Conservation (phyloP, 2,329 filamentous ascomycete species). For the Pyrenophora seminiperda region DNA sequence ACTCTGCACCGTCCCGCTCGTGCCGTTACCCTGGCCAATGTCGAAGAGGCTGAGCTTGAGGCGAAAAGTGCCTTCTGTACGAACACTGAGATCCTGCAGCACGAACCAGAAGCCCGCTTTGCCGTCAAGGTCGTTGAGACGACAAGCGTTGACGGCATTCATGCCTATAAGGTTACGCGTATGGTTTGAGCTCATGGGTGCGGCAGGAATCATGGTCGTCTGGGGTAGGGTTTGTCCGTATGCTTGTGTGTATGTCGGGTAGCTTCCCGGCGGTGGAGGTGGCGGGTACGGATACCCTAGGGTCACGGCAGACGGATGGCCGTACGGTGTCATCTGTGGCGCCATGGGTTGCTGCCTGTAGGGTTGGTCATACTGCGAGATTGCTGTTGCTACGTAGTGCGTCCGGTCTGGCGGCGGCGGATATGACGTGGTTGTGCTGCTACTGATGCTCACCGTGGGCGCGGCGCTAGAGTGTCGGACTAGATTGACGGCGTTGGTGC, state of each 20-base stretch:
- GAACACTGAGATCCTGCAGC: slow-evolving; percentile 89
- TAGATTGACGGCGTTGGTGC: slow-evolving; percentile 67
- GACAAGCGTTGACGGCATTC: slow-evolving; percentile 84
- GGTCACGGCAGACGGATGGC: slow-evolving; percentile 1
- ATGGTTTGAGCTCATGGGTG: slow-evolving; percentile 66
- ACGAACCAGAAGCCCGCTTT: slow-evolving; percentile 96
- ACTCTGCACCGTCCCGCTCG: slow-evolving; percentile 62
- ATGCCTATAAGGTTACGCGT: slow-evolving; percentile 94
- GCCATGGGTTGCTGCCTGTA: slow-evolving; percentile 42
- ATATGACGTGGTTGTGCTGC: slow-evolving; percentile 79
- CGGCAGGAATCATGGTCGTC: slow-evolving; percentile 24
- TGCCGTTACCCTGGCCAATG: slow-evolving; percentile 64
- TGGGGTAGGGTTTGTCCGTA: slow-evolving; percentile 9
- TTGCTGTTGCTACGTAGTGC: slow-evolving; percentile 47
- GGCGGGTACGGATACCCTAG: slow-evolving; percentile 9
- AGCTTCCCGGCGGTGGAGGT: not conserved
- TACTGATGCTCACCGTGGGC: slow-evolving; percentile 74
- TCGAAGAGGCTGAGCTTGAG: slow-evolving; percentile 82
- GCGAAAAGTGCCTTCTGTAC: slow-evolving; percentile 88
- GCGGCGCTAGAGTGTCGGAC: slow-evolving; percentile 68
- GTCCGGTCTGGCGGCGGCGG: slow-evolving; percentile 57
- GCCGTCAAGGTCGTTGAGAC: slow-evolving; percentile 76
- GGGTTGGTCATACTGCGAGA: slow-evolving; percentile 5
- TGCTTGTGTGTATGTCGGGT: slow-evolving; percentile 4
- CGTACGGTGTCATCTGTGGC: slow-evolving; percentile 18